Conservation (phyloP, 306 rosid genomes). For the Cercis canadensis region DNA sequence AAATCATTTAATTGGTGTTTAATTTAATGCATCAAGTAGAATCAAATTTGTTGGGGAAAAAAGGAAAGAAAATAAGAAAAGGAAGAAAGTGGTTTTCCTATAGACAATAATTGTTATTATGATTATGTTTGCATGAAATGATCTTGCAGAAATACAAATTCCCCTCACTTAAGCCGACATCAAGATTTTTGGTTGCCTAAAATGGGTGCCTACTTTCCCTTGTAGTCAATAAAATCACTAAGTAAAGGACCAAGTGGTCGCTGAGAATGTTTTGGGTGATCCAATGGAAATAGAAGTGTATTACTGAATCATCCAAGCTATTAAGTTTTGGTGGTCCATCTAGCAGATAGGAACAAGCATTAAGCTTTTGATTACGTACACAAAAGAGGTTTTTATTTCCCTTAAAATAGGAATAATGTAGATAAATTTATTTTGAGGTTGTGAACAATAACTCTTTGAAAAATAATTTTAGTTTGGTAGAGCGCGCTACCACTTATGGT, state of each 20-base stretch:
- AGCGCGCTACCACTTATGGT: too few species aligned
- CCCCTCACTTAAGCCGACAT: constrained; percentile 52
- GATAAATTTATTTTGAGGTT: too few species aligned
- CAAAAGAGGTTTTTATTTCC: constrained; percentile 35
- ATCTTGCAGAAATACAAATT: constrained; percentile 43
- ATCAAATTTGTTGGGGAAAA: background rate
- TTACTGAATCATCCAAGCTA: constrained; percentile 45
- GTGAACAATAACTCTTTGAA: too few species aligned
- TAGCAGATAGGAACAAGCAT: constrained; percentile 37
- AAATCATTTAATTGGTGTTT: background rate
- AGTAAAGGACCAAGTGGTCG: constrained; percentile 48
- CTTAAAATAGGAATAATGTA: constrained; percentile 13
- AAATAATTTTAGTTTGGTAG: too few species aligned
- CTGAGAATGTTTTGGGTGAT: constrained; percentile 48
- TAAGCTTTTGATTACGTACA: constrained; percentile 48
- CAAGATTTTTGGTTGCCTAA: constrained; percentile 53
- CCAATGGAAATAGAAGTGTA: constrained; percentile 51
- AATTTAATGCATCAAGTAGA: background rate
- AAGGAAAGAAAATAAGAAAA: too few species aligned
- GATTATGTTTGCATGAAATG: constrained; percentile 46
- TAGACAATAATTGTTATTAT: constrained; percentile 47
- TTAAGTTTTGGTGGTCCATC: constrained; percentile 52
- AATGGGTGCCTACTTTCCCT: constrained; percentile 45
- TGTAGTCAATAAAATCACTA: constrained; percentile 46
- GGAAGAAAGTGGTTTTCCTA: background rate